Percentiles rank a stretch among this genome's conserved stretches.
Conservation (phyloP, 768 basidiomycete species). For the Tulasnella sp. region DNA sequence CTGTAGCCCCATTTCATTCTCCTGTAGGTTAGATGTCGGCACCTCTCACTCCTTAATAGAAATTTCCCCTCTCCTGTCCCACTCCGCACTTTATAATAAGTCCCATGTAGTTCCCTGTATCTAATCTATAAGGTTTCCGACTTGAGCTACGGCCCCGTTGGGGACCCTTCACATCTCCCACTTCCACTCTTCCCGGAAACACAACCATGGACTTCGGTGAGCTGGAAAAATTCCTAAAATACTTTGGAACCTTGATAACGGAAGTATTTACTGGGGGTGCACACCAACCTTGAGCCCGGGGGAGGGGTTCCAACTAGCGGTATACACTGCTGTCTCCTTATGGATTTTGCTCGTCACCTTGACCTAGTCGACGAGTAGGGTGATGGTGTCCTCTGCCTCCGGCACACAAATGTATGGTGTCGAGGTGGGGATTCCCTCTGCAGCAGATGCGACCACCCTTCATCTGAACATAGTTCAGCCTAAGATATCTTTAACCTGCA, state of each 20-base stretch:
- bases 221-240: not conserved
- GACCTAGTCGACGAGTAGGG: conserved; percentile 89
- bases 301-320: conserved; percentile 93
- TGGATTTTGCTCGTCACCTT: conserved; percentile 62
- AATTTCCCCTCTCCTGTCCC: no score
- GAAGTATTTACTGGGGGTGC: conserved; percentile 84
- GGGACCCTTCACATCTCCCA: no score
- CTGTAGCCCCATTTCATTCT: no score
- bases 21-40: no score
- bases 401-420: conserved; percentile 80
- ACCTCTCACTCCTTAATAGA: no score
- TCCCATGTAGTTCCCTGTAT: no score
- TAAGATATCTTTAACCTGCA: no score
- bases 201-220: not conserved
- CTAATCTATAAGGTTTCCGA: no score
- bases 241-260: conserved; percentile 93
- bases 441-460: conserved; percentile 82
- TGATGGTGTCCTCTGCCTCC: conserved; percentile 89
- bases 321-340: conserved; percentile 81
- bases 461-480: no score
- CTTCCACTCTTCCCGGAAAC: no score
- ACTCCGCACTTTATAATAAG: no score
- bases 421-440: conserved; percentile 80
- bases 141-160: no score
- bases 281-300: conserved; percentile 72